Base-by-base conservation (phyloP, 331 rosid species). In the Malus hybrid region DNA sequence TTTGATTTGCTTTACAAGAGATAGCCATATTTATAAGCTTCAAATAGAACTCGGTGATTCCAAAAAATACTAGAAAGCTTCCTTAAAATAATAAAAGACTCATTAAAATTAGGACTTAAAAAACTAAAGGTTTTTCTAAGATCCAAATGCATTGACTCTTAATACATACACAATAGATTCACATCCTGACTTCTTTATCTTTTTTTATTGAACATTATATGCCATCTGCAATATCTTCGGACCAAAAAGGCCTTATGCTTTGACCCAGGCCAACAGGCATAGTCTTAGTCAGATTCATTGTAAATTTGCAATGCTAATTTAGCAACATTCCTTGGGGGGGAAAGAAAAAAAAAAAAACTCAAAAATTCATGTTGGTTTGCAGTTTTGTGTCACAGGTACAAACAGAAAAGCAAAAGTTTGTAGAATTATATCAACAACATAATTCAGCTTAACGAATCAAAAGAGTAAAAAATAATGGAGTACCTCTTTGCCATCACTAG, bases 401-500 rank as follows among this genome's bases (percentile, higher is more conserved):
- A 20, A 68, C 6, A 24, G 22, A 67, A 12, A 48, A 34, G 7
- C 5, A 34, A 53, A 29, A 58, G 19, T 46, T 56, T 28, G 63
- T 39, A 57, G 8, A 66, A 39, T 19, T 19, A 57, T 10, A 67
- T 26, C 18, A 15, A 32, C 71, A 56, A 19, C 48, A 33, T 53
- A 18, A 18, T 32, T 46, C 29, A 50, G 58, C 26, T 50, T 13
- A 36, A 50, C 12, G 32, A 18, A 62, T 42, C 52, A 48, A 6
- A 48, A 29, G 71, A 34, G 39, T 55, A 70, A 57, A 44, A 46
- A 46, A 73, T 78, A 66, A 79, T 26, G 28, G 58, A 81, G 57
- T 76, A 93, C 98, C 99, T 94, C 97, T 82, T 89, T 86, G 81
- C 91, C 84, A 57, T 75, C 80, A 71, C 77, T 78, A 53, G 89